These are phyloP conservation scores for Pleurotus djamor DNA, from an alignment of 768 basidiomycete genomes.

Conservation along the genomic window DNA sequence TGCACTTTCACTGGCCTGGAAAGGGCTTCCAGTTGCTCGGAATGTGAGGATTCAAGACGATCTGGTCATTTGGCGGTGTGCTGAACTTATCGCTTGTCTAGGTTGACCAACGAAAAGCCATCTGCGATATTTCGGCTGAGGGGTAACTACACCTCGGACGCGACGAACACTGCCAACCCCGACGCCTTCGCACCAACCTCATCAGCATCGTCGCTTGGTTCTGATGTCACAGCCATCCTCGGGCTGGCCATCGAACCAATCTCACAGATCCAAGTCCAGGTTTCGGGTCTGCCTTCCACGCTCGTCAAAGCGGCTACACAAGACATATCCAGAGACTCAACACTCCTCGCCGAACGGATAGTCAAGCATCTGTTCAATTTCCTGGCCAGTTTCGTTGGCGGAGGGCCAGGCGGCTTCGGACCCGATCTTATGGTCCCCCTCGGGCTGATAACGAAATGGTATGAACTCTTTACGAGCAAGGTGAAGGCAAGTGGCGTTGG, in stretches of 20 bases:
- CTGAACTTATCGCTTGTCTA: slow-evolving; percentile 20
- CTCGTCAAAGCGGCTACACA: slow-evolving; percentile 15
- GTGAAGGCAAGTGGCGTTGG: slow-evolving; percentile 54
- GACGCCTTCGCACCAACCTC: slow-evolving; percentile 33
- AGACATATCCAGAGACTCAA: slow-evolving; percentile 39
- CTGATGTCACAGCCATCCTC: slow-evolving; percentile 67
- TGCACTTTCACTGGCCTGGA: slow-evolving; percentile 86
- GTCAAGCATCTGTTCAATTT: slow-evolving; percentile 79
- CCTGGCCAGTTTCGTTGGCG: slow-evolving; percentile 59
- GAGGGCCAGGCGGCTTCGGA: slow-evolving; percentile 29
- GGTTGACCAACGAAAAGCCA: slow-evolving; percentile 88
- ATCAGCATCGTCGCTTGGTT: slow-evolving; percentile 31
- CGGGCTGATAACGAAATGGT: slow-evolving; percentile 65
- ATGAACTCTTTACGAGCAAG: slow-evolving; percentile 63
- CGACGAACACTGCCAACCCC: slow-evolving; percentile 28
- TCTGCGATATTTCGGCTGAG: slow-evolving; percentile 86
- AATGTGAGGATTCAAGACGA: slow-evolving; percentile 49
- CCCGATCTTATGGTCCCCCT: slow-evolving; percentile 60
- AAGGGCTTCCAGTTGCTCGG: slow-evolving; percentile 86
- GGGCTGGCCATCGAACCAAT: slow-evolving; percentile 83
- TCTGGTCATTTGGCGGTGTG: neutral
- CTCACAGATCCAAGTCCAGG: slow-evolving; percentile 53
- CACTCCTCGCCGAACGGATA: slow-evolving; percentile 61
- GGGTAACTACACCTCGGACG: slow-evolving; percentile 49
- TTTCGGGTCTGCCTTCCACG: slow-evolving; percentile 41